These are phyloP conservation scores for Guyanaporus albipodus DNA, from an alignment of 768 basidiomycete species.

Conservation along the genomic window DNA sequence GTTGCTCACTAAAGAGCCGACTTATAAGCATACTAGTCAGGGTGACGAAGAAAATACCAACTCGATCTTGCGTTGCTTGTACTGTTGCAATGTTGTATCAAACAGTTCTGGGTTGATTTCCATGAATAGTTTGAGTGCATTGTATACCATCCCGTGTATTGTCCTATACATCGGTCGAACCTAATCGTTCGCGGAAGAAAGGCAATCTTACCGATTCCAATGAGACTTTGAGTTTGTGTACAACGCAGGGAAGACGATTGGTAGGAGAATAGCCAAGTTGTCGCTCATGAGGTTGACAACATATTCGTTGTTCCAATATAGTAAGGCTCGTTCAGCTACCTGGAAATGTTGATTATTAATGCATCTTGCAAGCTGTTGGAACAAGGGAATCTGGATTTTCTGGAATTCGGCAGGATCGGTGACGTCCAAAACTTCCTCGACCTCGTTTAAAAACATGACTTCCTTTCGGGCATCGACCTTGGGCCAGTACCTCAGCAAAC, in stretches of 20 bases:
- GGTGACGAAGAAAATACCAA: conserved; percentile 41
- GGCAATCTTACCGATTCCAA: conserved; percentile 85
- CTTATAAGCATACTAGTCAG: conserved; percentile 2
- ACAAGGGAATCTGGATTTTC: conserved; percentile 90
- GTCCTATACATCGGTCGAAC: conserved; percentile 52
- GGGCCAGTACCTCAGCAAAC: conserved; percentile 96
- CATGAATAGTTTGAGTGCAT: conserved; percentile 97
- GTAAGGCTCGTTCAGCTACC: conserved; percentile 92
- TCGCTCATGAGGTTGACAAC: conserved; percentile 99
- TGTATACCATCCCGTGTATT: conserved; percentile 99
- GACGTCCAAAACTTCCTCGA: conserved; percentile 97
- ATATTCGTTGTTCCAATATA: conserved; percentile 99
- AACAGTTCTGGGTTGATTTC: conserved; percentile 97
- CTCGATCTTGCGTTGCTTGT: conserved; percentile 84
- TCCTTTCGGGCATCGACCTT: conserved; percentile 99
- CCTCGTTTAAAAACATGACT: conserved; percentile 99
- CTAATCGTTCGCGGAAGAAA: neutral
- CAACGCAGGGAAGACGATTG: conserved; percentile 94
- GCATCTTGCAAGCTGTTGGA: conserved; percentile 92
- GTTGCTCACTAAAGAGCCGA: conserved; percentile 65
- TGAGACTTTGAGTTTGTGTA: conserved; percentile 96
- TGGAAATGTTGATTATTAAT: conserved; percentile 99
- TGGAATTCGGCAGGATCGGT: conserved; percentile 95
- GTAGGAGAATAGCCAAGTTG: conserved; percentile 82
- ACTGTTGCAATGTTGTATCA: conserved; percentile 89